A percentile compares a stretch with the other conserved stretches of the same genome.
phyloP scores from a whole-genome alignment of 164 flowering plant species.

The Nelumbo lutea region DNA sequence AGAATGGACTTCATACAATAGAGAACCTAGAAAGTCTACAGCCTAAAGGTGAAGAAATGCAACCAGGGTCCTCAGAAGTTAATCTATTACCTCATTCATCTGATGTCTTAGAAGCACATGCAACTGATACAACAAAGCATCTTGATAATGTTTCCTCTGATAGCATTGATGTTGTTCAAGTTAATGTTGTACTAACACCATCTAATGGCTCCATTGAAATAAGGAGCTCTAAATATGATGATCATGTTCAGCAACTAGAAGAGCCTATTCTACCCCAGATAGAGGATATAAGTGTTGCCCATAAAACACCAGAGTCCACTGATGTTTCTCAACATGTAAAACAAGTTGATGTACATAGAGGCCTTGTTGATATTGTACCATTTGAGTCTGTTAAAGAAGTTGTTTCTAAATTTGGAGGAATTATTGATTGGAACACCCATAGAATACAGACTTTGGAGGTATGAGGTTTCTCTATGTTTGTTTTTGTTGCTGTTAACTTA shows the following conservation, averaged over 20 bases:
- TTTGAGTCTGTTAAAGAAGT: conserved; percentile 91
- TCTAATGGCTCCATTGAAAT: conserved; percentile 9
- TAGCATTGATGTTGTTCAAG: background rate
- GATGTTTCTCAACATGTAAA: conserved; percentile 21
- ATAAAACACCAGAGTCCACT: conserved; percentile 9
- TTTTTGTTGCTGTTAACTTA: background rate
- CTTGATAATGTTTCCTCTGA: conserved; percentile 10
- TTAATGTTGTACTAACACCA: conserved; percentile 7
- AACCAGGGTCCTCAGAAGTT: background rate
- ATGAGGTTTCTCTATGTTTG: conserved; percentile 11
- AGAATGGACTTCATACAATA: conserved; percentile 12
- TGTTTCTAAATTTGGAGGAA: conserved; percentile 90
- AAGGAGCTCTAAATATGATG: conserved; percentile 8
- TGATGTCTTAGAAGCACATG: background rate
- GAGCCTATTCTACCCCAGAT: conserved; percentile 17
- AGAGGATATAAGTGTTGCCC: conserved; percentile 14
- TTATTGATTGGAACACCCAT: conserved; percentile 95
- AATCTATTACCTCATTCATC: background rate
- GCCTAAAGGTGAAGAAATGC: background rate
- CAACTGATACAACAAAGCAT: conserved; percentile 5
- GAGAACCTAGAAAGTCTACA: conserved; percentile 1
- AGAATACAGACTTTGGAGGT: conserved; percentile 76
- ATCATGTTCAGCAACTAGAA: too few species aligned
- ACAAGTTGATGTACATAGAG: conserved; percentile 25
- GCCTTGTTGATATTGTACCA: conserved; percentile 76